Base-by-base conservation (phyloP, 2,329 filamentous ascomycete genomes). In the Sclerotinia subarctica region DNA sequence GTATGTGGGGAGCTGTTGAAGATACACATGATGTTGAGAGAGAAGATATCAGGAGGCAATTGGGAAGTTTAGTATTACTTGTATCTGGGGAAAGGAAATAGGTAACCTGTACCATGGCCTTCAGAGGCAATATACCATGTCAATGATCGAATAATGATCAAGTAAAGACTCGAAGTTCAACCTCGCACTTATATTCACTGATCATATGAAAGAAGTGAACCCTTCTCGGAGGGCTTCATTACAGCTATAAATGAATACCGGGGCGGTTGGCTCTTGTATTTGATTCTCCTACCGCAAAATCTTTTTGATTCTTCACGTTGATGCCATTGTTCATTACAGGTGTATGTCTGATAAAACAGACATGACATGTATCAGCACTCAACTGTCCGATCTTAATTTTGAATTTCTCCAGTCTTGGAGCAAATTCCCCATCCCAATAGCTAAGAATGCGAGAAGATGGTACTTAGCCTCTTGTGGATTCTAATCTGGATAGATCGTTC, bases 11-110 rank as follows among this genome's bases (percentile, higher is more conserved):
- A 11, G 94, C 97, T 82, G 95, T 99, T 0, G 95, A 99, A 68
- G 76, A 99, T 79, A 97, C 94, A 38, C 95, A 99, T 80, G 95
- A 99, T 82, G 95, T 99, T 0, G 91, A 96, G 75, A 91, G 89
- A 79, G 94, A 96, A 79, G 95, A 99, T 79, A 74, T 98, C 72
- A 86, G 88, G 77, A 85, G 94, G 75, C 95, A 98, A 81, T 81
- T 98, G 69, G 95, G 94, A 19, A 96, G 93, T 77, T 91, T 93
- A 15, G 84, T 97, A 21, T 77, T 98, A 75, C 81, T 98, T 62
- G 90, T 97, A 13, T 89, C 87, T 67, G 90, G 90, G 17, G 44
- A 51, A 26, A 44, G 26, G 24, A 65, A 44, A 58, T 65, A 65
- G 51, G n/a, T 7, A 15, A 26, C 26, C 32, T 47, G 15, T 42